Conservation (phyloP, 257 asterid species). For the Buddleja alternifolia region DNA sequence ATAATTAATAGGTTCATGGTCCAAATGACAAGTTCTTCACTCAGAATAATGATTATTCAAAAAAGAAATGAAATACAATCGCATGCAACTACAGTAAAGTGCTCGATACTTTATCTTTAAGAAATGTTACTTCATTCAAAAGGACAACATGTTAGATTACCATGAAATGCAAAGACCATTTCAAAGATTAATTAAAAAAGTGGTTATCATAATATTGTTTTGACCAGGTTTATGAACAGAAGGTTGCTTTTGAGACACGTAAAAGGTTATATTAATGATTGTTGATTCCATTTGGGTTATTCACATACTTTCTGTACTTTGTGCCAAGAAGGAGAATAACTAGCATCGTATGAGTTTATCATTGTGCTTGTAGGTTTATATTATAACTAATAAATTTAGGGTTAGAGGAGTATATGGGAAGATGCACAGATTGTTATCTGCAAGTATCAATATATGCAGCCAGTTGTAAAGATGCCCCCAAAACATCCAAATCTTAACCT, state of each 20-base stretch:
- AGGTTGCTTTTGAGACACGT: not conserved
- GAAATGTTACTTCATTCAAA: not conserved
- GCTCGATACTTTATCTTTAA: not conserved
- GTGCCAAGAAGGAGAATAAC: too few species aligned
- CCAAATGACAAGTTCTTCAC: slow-evolving; percentile 9
- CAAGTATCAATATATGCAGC: not conserved
- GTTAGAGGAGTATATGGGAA: not conserved
- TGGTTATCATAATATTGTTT: not conserved
- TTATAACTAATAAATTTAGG: not conserved
- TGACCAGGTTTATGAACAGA: not conserved
- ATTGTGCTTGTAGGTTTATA: not conserved
- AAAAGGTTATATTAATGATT: not conserved
- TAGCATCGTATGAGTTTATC: too few species aligned
- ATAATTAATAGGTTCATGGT: slow-evolving; percentile 10
- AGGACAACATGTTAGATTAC: slow-evolving; percentile 6
- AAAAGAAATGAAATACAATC: not conserved
- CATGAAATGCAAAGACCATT: not conserved
- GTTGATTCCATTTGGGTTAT: not conserved
- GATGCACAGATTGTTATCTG: too few species aligned
- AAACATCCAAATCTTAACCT: not conserved
- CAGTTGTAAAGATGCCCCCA: not conserved
- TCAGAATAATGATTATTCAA: not conserved
- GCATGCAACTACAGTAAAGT: not conserved
- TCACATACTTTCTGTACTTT: not conserved
- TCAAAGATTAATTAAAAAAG: not conserved